Percentiles rank a stretch among this genome's conserved stretches.
These are phyloP conservation scores for Fusarium brachygibbosum DNA, from an alignment of 2,329 filamentous ascomycete species.

Conservation along the genomic window DNA sequence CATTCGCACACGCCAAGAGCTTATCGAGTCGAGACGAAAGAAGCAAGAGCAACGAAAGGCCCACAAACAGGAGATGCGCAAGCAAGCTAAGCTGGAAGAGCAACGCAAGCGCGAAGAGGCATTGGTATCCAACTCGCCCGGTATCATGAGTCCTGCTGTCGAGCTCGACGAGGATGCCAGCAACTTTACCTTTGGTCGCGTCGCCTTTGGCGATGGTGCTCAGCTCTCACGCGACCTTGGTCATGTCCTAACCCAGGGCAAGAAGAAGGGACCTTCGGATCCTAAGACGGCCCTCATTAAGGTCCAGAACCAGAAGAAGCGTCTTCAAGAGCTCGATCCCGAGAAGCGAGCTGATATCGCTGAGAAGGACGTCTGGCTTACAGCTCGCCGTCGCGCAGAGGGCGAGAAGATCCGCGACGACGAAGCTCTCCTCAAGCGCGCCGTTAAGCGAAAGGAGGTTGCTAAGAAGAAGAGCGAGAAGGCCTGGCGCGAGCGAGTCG, in stretches of 20 bases:
- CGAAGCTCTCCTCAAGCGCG: conserved; percentile 89
- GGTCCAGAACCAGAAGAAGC: conserved; percentile 86
- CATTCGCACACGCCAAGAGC: conserved; percentile 87
- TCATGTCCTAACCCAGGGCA: conserved; percentile 65
- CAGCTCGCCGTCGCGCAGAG: conserved; percentile 87
- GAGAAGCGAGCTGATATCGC: conserved; percentile 87
- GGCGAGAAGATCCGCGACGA: conserved; percentile 92
- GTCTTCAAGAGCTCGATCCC: conserved; percentile 80
- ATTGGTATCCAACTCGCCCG: conserved; percentile 72
- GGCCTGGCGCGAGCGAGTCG: conserved; percentile 82
- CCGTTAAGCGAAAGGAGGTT: conserved; percentile 91
- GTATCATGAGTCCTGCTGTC: conserved; percentile 68
- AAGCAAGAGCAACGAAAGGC: conserved; percentile 90
- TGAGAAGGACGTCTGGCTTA: conserved; percentile 95
- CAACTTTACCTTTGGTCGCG: conserved; percentile 89
- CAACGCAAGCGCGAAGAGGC: conserved; percentile 74
- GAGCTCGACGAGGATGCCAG: conserved; percentile 66
- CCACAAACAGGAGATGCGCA: conserved; percentile 87
- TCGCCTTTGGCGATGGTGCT: conserved; percentile 91
- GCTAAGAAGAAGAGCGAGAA: conserved; percentile 91
- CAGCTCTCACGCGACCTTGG: conserved; percentile 81
- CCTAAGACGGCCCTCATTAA: conserved; percentile 87
- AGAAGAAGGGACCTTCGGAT: conserved; percentile 87
- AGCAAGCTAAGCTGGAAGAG: conserved; percentile 84
- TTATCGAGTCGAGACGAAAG: conserved; percentile 88